Conservation (phyloP, 257 asterid species). For the Thymus mandschuricus region DNA sequence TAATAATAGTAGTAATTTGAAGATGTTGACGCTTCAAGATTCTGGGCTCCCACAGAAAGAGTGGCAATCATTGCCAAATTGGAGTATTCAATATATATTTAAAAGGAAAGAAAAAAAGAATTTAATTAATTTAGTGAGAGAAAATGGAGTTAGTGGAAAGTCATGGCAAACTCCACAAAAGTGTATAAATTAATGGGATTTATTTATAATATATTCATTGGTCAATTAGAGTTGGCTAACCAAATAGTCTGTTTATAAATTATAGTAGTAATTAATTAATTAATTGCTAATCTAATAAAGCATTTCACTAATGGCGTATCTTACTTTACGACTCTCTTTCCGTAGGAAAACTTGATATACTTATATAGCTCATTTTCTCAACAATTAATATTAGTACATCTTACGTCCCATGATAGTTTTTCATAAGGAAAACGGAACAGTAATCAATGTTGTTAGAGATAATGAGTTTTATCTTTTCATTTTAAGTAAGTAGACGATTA, state of each 20-base stretch:
- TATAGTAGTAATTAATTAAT: background rate
- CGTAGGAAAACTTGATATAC: background rate
- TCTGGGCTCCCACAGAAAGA: slow-evolving; percentile 33
- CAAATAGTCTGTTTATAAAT: slow-evolving; percentile 22
- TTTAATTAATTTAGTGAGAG: slow-evolving; percentile 16
- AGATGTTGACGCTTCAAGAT: slow-evolving; percentile 41
- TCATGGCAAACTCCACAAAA: slow-evolving; percentile 40
- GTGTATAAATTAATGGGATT: slow-evolving; percentile 35
- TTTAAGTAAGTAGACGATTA: too few species aligned
- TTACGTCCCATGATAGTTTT: too few species aligned
- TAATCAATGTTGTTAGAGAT: too few species aligned
- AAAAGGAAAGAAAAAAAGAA: background rate
- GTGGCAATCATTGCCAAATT: slow-evolving; percentile 43
- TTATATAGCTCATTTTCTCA: background rate
- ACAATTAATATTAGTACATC: background rate
- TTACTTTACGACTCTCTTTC: slow-evolving; percentile 12
- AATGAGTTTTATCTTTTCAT: too few species aligned
- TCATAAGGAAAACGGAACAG: too few species aligned
- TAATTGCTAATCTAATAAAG: slow-evolving; percentile 2
- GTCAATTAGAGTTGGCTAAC: slow-evolving; percentile 56
- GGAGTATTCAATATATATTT: slow-evolving; percentile 31
- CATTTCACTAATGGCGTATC: slow-evolving; percentile 2
- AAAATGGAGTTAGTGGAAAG: slow-evolving; percentile 46
- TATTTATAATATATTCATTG: slow-evolving; percentile 23
- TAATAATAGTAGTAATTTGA: slow-evolving; percentile 5